Base-by-base conservation (phyloP, 2,329 filamentous ascomycete species). In the Sclerotinia minor region DNA sequence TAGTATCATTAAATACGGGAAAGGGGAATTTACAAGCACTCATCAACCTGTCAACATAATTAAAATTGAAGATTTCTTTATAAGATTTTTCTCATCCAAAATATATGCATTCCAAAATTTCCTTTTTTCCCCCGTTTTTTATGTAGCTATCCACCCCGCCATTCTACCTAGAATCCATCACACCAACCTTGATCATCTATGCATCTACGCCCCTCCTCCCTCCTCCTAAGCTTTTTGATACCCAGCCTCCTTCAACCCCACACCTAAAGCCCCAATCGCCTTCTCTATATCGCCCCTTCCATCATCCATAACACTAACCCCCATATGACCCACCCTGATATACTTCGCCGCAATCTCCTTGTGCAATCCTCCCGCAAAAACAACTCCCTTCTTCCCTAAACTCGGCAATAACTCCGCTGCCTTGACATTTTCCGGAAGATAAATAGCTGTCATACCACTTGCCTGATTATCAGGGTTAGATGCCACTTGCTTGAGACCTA, bases 401-500 rank as follows among this genome's bases (percentile, higher is more conserved):
- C 88, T 93, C 17, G 95, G 94, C 65, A 99, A 84, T 45, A 99
- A 83, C 72, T 97, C 92, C 2, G 93, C 85, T 41, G 91, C 89
- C 74, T 89, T 88, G 65, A 98, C 82, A 52, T 85, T 89, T 70
- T 98, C 92, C 1, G 95, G 95, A 67, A 99, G 85, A 80, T 95
- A 97, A 73, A 99, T 95, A 68, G 95, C 94, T 4, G 95, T 99
- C 95, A 99, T 99, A 75, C 92, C 93, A 79, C 96, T 94, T 53
- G 95, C 93, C 81, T 98, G 94, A 80, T 96, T 91, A 75, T 94
- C 92, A 0, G 91, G 90, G 79, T 94, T 91, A 47, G 86, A 80
- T 29, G 95, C 94, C 49, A 99, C 84, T 78, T 97, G 91, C 81
- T 92, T 91, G 69, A 99, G 84, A 5, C 95, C 95, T 47, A 98